These are phyloP conservation scores for Magnolia officinalis DNA, from an alignment of 164 flowering plant genomes.

Conservation along the genomic window DNA sequence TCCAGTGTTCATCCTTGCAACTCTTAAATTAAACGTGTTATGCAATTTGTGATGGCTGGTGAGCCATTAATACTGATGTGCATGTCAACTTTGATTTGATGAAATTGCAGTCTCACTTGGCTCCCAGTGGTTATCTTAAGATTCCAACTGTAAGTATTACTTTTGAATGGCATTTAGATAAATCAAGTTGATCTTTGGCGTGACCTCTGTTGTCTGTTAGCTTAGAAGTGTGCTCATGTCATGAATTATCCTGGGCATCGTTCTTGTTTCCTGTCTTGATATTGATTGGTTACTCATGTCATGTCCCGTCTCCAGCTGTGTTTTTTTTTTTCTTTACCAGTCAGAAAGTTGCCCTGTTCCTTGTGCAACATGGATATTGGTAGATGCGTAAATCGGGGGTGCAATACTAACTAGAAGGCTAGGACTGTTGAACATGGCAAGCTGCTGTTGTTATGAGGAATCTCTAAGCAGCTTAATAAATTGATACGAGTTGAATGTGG, in stretches of 20 bases:
- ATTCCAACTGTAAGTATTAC: constrained; percentile 66
- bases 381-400: too few relatives aligned
- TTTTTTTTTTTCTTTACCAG: neutral
- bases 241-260: neutral
- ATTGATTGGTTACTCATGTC: too few relatives aligned
- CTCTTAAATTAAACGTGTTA: neutral
- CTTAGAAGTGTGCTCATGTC: neutral
- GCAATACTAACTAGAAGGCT: too few relatives aligned
- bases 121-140: constrained; percentile 91
- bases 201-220: neutral
- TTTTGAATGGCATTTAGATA: neutral
- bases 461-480: too few relatives aligned
- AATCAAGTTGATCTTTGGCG: neutral
- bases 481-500: too few relatives aligned
- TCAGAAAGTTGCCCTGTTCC: neutral
- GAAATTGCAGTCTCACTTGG: constrained; percentile 74
- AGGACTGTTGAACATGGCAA: too few relatives aligned
- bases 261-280: too few relatives aligned
- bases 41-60: neutral
- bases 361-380: neutral
- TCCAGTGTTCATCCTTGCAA: neutral
- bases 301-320: neutral
- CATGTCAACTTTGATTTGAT: constrained; percentile 2
- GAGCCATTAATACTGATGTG: constrained; percentile 6
- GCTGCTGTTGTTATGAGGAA: too few relatives aligned